Evolutionary conservation across 495 filamentous ascomycete species (phyloP).

Genomic region (Daldinia grandis): DNA sequence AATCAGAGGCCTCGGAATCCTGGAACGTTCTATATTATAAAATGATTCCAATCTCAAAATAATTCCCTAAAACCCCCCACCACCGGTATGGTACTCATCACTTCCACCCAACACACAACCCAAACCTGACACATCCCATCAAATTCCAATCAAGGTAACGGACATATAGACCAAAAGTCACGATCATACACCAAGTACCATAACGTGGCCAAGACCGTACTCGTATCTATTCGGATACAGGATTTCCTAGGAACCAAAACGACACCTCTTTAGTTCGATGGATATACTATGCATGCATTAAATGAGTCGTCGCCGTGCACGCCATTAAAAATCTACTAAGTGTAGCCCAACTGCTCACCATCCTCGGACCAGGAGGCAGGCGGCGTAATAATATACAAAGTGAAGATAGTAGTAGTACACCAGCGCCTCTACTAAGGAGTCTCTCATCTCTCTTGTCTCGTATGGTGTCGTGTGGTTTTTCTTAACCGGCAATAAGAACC

Average conservation of each 20-base stretch:
- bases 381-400: slow-evolving; percentile 37
- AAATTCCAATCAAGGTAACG: background rate
- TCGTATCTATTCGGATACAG: slow-evolving; percentile 4
- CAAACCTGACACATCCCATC: background rate
- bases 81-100: no score
- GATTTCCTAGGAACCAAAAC: slow-evolving; percentile 12
- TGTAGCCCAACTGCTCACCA: slow-evolving; percentile 15
- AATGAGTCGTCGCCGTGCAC: slow-evolving; percentile 25
- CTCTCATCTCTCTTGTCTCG: slow-evolving; percentile 5
- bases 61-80: no score
- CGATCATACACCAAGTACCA: background rate
- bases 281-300: slow-evolving; percentile 12
- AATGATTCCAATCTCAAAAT: no score
- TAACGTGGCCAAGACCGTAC: background rate
- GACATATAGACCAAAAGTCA: background rate
- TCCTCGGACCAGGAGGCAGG: slow-evolving; percentile 13
- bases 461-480: slow-evolving; percentile 10
- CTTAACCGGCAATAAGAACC: slow-evolving; percentile 51
- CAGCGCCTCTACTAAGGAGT: slow-evolving; percentile 26
- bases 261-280: background rate
- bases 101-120: background rate
- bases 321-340: slow-evolving; percentile 38
- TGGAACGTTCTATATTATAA: no score
- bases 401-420: slow-evolving; percentile 33
- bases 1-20: no score